Conservation (phyloP, 257 asterid species). For the Solanum etuberosum region DNA sequence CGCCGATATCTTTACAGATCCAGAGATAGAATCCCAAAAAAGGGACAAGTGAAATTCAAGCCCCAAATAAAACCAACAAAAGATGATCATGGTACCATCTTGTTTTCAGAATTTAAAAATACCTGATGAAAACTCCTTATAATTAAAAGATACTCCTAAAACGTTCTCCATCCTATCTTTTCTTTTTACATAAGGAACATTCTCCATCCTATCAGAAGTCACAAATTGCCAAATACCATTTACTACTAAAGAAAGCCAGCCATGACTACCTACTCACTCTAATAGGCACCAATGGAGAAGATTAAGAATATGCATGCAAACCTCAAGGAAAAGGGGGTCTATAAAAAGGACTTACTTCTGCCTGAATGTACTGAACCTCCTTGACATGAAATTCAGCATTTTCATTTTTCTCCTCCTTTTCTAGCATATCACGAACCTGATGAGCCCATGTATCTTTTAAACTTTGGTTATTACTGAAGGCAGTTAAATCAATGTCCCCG, state of each 20-base stretch:
- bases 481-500: slow-evolving; percentile 88
- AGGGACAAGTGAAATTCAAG: neutral
- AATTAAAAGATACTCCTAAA: neutral
- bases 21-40: neutral
- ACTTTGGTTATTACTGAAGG: slow-evolving; percentile 58
- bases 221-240: neutral
- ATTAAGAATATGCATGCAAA: neutral
- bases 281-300: neutral
- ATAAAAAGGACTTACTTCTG: slow-evolving; percentile 50
- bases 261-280: neutral
- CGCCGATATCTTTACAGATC: neutral
- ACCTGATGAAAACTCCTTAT: neutral
- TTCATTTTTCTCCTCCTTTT: slow-evolving; percentile 84
- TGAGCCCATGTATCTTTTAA: slow-evolving; percentile 88
- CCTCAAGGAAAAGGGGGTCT: neutral
- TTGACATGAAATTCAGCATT: slow-evolving; percentile 90
- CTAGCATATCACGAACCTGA: slow-evolving; percentile 76
- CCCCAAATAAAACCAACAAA: neutral
- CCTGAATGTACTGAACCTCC: slow-evolving; percentile 98
- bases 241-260: neutral
- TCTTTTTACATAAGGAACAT: neutral
- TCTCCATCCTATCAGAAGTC: neutral
- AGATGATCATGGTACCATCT: neutral
- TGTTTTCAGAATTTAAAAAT: neutral
- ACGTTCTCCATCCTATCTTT: neutral